Evolutionary conservation across 2,329 filamentous ascomycete genomes (phyloP), one percentile per base, ranked within the genome.

Genomic region (Trichophyton mentagrophytes): DNA sequence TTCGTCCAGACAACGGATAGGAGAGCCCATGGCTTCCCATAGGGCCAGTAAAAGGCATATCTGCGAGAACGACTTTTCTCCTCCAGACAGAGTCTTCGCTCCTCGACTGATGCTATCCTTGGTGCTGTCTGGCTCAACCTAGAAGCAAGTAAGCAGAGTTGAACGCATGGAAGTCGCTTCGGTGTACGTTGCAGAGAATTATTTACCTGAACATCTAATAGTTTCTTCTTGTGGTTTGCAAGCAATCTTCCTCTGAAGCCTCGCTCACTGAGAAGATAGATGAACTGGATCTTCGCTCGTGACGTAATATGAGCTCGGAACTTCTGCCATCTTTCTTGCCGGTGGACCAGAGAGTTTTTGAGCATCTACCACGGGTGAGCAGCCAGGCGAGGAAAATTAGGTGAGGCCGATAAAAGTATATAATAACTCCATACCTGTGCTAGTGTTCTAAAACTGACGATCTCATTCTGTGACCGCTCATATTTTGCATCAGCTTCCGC

Each of bases 11-110:
- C 93, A 99, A 60, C 93, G 85, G 63, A 99, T 87, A 0, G 91
- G 92, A 17, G 90, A 95, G 9, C 93, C 92, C 87, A 99, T 99
- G 33, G 93, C 92, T 71, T 99, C 93, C 93, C 93, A 99, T 17
- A 99, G 86, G 1, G 90, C 85, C 36, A 99, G 80, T 60, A 99
- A 78, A 67, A 99, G 82, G 74, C 93, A 99, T 62, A 97, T 95
- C 3, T 92, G 96, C 2, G 91, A 95, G 72, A 97, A 99, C 0
- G 92, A 97, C 73, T 99, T 99, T 72, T 99, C 93, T 33, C 93
- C 93, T 59, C 93, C 93, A 7, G 91, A 96, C 1, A 99, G 79
- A 0, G 92, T 97, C 75, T 90, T 95, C 25, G 93, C 92, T 68
- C 88, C 88, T 57, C 92, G 84, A 1, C 90, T 90, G 3, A 82